Evolutionary conservation across 345 rosid genomes (phyloP), one percentile per base, ranked within the genome.

Genomic region (Trapa bicornis): DNA sequence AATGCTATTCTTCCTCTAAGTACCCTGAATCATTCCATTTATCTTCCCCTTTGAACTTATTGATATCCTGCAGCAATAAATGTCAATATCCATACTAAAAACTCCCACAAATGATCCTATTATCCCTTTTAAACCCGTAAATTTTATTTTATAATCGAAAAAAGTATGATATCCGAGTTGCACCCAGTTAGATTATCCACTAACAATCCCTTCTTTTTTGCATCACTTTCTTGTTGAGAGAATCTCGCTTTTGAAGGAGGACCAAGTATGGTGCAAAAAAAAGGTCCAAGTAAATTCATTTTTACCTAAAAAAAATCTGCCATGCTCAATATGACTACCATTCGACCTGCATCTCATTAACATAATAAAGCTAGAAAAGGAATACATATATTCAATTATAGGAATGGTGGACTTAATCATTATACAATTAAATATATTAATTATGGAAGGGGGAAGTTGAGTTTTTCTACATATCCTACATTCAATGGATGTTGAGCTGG

Each of bases 131-230:
- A 22, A 22, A 22, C 29, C 29, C 29, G 29, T 22, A 22, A 22
- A 22, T 22, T 22, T 22, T 22, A 22, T 22, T 22, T 22, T 22
- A 22, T 22, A 22, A 22, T 22, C 29, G 29, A 22, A 22, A 22
- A 22, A 22, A 22, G 29, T 22, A 22, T 22, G 29, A 22, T 45
- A 64, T 72, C 75, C 65, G 75, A 74, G 70, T 70, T 71, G 80
- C 83, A 83, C 80, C 79, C 73, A 73, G 57, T 74, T 45, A n/a
- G 71, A 73, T 72, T 33, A 56, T 65, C 80, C 75, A 77, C 79
- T 66, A 39, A n/a, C 45, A 61, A 47, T 67, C 57, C 1, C 48
- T 45, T 32, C 5, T 33, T 1, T 9, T n/a, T 22, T 37, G 29
- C 29, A 63, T 29, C 56, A 14, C 37, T 39, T 47, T 29, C 48